These are phyloP conservation scores for Clarireedia sp. DNA, from an alignment of 2,329 filamentous ascomycete genomes.

Conservation along the genomic window DNA sequence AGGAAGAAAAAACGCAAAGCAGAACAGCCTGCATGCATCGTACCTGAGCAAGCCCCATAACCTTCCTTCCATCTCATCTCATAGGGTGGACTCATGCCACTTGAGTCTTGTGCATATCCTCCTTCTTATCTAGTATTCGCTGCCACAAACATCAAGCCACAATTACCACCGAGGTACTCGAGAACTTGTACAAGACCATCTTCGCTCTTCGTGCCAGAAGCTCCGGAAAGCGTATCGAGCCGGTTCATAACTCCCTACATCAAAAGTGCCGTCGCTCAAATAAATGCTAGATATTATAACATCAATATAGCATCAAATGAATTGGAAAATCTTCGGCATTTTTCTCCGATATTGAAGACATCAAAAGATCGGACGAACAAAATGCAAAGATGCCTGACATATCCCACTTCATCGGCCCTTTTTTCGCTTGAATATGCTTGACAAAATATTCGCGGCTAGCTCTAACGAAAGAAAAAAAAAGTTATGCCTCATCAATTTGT, in stretches of 20 bases:
- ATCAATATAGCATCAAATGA: no score
- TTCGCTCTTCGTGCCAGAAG: no score
- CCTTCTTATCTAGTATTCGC: no score
- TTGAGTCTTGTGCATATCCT: no score
- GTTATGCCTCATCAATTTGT: neutral
- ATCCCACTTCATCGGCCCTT: slow-evolving; percentile 5
- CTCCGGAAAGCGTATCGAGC: no score
- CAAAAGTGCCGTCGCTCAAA: no score
- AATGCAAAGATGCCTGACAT: slow-evolving; percentile 2
- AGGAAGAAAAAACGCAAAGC: no score
- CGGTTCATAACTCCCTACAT: no score
- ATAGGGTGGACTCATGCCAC: neutral
- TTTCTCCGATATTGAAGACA: neutral
- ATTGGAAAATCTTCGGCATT: neutral
- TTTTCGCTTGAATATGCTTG: neutral
- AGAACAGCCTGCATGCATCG: slow-evolving; percentile 1
- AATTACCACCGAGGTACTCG: no score
- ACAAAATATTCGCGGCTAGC: neutral
- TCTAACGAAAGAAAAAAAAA: neutral
- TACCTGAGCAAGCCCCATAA: slow-evolving; percentile 3
- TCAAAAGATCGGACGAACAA: neutral
- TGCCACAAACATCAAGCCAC: no score
- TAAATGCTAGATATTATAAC: no score
- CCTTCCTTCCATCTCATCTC: neutral
- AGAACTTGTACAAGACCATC: no score